Base-by-base conservation (phyloP, 2,329 filamentous ascomycete genomes). In the Periconia macrospinosa region DNA sequence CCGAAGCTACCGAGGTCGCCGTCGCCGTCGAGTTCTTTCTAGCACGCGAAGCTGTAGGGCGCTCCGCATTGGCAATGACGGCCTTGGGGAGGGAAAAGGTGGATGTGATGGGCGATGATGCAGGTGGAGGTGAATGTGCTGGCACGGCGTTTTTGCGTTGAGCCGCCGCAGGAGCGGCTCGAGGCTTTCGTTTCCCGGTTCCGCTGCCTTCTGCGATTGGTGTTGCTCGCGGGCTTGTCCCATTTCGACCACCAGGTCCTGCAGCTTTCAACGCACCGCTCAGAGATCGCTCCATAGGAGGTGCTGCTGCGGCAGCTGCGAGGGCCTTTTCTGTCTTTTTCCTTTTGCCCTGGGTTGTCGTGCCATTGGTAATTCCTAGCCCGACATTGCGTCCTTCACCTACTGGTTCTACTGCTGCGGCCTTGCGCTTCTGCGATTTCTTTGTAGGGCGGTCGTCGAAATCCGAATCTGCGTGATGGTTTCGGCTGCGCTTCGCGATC, bases 401-500 rank as follows among this genome's bases (percentile, higher is more conserved):
- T 19, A 71, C 69, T 35, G 75, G 64, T 2, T 79, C 73, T 41
- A 87, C 83, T 35, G 80, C 81, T 6, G 80, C 78, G 9, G 63
- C 61, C 67, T 88, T 91, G 49, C 87, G 82, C 56, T 79, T 80
- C 30, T 81, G 81, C 56, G 71, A 69, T 71, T 89, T 91, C 78
- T 91, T 94, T 46, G 74, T 68, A 0, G 66, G 72, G 37, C 77
- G 72, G 47, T 95, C 91, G 60, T 96, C 91, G 59, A 87, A 86
- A 65, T 96, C 91, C 0, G 89, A 90, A 58, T 95, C 91, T 33
- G 83, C 81, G 55, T 89, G 86, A 43, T 88, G 85, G 66, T 86
- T 88, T 42, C 72, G 63, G 59, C 84, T 84, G 58, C 86, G 89
- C 70, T 89, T 91, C 41, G 88, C 89, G 58, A 87, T 82, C 56